These are phyloP conservation scores for Trichoderma pleuroti DNA, from an alignment of 2,329 filamentous ascomycete genomes.

Conservation along the genomic window DNA sequence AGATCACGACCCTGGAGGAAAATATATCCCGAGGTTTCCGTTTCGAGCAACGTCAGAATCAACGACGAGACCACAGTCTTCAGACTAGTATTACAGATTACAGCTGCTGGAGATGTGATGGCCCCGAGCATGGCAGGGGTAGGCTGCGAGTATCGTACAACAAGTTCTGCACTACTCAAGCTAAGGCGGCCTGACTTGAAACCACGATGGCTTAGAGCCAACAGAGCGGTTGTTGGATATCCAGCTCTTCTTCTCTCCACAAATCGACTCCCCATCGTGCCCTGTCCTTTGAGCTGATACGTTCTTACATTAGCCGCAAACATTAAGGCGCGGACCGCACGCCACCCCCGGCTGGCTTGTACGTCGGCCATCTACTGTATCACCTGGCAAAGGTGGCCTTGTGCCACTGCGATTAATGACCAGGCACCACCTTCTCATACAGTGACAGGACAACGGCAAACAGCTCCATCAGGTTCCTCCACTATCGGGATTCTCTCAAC, in stretches of 20 bases:
- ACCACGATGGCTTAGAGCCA: background rate
- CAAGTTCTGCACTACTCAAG: background rate
- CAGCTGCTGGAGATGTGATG: background rate
- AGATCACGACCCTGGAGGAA: background rate
- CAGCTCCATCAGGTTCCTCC: background rate
- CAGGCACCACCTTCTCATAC: background rate
- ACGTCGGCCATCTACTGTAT: background rate
- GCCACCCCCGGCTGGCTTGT: background rate
- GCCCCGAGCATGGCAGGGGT: background rate
- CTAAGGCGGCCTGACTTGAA: background rate
- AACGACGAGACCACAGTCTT: background rate
- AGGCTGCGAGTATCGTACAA: background rate
- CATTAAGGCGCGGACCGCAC: background rate
- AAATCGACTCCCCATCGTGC: background rate
- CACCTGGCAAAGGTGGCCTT: background rate
- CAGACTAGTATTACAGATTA: background rate
- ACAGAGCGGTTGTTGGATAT: background rate
- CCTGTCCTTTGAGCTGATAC: background rate
- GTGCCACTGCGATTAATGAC: background rate
- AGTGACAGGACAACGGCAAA: background rate
- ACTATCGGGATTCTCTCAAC: background rate
- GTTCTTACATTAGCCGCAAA: background rate
- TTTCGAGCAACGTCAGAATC: background rate
- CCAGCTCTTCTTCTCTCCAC: background rate
- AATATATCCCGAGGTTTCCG: background rate